phyloP scores from a whole-genome alignment of 2,329 filamentous ascomycete genomes.

The Plectosphaerella sp. region DNA sequence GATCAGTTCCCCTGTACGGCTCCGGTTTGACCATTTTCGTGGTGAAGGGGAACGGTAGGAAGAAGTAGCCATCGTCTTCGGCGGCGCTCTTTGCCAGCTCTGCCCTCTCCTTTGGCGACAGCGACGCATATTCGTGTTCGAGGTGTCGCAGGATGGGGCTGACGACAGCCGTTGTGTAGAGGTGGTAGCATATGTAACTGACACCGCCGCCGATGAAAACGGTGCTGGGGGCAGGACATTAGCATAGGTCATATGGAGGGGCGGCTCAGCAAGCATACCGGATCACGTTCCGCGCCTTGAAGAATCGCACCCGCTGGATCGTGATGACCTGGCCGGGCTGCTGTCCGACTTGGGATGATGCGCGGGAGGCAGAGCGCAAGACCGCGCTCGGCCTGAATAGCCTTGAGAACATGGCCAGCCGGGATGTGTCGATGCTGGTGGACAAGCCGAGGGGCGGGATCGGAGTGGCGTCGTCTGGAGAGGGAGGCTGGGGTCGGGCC shows the following conservation, averaged over 20 bases:
- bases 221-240: slow-evolving; percentile 5
- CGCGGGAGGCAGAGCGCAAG: slow-evolving; percentile 7
- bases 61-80: slow-evolving; percentile 41
- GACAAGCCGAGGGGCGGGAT: not conserved
- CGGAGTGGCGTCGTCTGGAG: not conserved
- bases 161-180: slow-evolving; percentile 42
- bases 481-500: not conserved
- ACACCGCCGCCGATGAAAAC: slow-evolving; percentile 25
- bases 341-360: slow-evolving; percentile 2
- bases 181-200: slow-evolving; percentile 31
- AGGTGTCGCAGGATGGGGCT: slow-evolving; percentile 37
- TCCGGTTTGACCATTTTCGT: slow-evolving; percentile 40
- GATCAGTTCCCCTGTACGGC: slow-evolving; percentile 52
- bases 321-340: slow-evolving; percentile 3
- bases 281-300: not conserved
- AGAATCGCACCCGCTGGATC: slow-evolving; percentile 9
- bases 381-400: slow-evolving; percentile 7
- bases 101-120: slow-evolving; percentile 38
- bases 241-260: not conserved
- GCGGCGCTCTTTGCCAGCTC: slow-evolving; percentile 32
- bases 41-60: slow-evolving; percentile 60
- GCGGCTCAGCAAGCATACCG: not conserved
- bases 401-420: not conserved
- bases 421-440: not conserved
- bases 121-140: slow-evolving; percentile 35